Evolutionary conservation across 371 early-diverging fungal genomes (phyloP).

Genomic region (Mortierella sp.): DNA sequence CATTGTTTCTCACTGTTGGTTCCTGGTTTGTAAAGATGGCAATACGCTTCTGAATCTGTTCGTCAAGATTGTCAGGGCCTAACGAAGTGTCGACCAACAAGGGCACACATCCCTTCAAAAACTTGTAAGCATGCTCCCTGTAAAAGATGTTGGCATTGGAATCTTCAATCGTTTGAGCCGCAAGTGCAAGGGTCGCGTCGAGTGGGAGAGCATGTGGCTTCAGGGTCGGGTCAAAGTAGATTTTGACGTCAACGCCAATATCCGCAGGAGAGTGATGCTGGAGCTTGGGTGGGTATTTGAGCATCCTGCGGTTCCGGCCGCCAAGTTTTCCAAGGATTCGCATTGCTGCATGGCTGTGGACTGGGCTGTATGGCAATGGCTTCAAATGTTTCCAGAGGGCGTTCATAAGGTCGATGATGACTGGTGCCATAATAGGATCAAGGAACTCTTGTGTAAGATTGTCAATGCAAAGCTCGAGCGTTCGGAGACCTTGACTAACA

Average conservation of each 20-base stretch:
- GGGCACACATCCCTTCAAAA: conserved; percentile 75
- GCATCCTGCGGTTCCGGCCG: conserved; percentile 85
- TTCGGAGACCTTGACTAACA: conserved; percentile 94
- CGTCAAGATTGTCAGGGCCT: conserved; percentile 61
- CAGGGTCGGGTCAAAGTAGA: conserved; percentile 69
- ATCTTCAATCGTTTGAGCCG: conserved; percentile 67
- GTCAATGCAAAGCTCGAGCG: conserved; percentile 98
- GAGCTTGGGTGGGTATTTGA: conserved; percentile 76
- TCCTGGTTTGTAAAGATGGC: conserved; percentile 40
- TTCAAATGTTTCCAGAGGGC: conserved; percentile 92
- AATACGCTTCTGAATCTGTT: conserved; percentile 54
- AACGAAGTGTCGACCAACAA: conserved; percentile 78
- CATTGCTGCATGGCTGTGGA: conserved; percentile 88
- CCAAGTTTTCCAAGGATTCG: conserved; percentile 98
- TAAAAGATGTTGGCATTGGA: conserved; percentile 61
- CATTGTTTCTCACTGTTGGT: conserved; percentile 13
- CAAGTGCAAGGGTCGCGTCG: conserved; percentile 64
- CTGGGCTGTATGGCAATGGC: conserved; percentile 84
- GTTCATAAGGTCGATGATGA: conserved; percentile 92
- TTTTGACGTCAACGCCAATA: conserved; percentile 71
- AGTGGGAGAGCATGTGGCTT: conserved; percentile 64
- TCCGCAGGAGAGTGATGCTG: conserved; percentile 61
- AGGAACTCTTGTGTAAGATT: conserved; percentile 97
- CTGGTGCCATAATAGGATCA: conserved; percentile 95
- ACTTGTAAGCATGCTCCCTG: conserved; percentile 75